These are phyloP conservation scores for Phytophthora rubi DNA, from an alignment of 352 stramenopile genomes.

Conservation along the genomic window DNA sequence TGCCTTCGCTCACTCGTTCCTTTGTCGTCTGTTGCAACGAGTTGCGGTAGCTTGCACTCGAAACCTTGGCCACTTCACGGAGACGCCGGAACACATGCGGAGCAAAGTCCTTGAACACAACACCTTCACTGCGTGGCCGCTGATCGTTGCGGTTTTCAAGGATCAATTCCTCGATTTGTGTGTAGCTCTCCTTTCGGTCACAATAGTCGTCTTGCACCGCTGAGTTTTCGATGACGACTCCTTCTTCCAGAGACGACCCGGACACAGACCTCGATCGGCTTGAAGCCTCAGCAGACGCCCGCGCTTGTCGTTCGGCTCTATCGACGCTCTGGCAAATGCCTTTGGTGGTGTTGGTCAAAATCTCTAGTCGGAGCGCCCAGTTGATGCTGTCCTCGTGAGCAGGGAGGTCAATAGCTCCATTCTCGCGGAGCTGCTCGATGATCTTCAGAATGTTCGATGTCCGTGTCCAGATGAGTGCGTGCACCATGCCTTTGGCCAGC, in stretches of 20 bases:
- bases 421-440: constrained; percentile 69
- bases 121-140: constrained; percentile 53
- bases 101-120: constrained; percentile 85
- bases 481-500: constrained; percentile 81
- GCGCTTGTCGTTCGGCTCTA: constrained; percentile 65
- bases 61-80: constrained; percentile 67
- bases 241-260: constrained; percentile 30
- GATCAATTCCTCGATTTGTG: constrained; percentile 77
- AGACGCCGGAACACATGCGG: constrained; percentile 81
- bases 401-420: constrained; percentile 66
- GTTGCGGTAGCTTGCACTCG: constrained; percentile 64
- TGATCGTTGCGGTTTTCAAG: constrained; percentile 72
- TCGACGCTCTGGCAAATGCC: constrained; percentile 84
- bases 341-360: constrained; percentile 86
- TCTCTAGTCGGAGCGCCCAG: constrained; percentile 85
- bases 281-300: constrained; percentile 42
- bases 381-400: constrained; percentile 86
- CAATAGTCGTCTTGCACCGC: constrained; percentile 44
- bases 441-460: constrained; percentile 85
- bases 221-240: constrained; percentile 8
- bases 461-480: constrained; percentile 82
- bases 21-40: constrained; percentile 80
- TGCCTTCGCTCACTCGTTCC: constrained; percentile 82
- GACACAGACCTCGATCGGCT: constrained; percentile 27
- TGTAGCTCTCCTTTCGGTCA: constrained; percentile 75